Base-by-base conservation (phyloP, 768 basidiomycete species). In the Calocera cornea region DNA sequence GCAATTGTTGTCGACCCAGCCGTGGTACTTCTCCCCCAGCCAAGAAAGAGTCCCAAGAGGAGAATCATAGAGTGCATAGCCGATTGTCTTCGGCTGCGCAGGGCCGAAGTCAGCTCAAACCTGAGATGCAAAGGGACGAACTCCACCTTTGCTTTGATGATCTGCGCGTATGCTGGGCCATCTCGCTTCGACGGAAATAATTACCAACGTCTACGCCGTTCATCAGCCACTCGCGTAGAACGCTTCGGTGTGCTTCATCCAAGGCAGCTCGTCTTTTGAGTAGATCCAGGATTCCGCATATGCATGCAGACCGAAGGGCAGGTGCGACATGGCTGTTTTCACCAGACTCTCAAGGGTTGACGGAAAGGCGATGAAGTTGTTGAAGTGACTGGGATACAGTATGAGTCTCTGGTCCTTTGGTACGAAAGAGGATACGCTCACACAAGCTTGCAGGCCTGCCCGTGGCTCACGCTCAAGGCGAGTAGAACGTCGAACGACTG, bases 1-100 rank as follows among this genome's bases (percentile, higher is more conserved):
- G 7, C 19, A 7, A 24, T 47, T 47, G 44, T 17, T 17, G 44
- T 47, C 44, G 8, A 24, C 16, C 44, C 72, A 70, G 1, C 34
- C 64, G n/a, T 65, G 65, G 65, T 70, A 70, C 34, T 71, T 67
- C 29, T 71, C 71, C n/a, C 73, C 74, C 0, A 75, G 69, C 70
- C 71, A 75, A 8, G 73, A 67, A 2, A 75, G 71, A 19, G 70
- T 65, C 17, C 72, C 74, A 17, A 75, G 65, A 0, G 75, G 75
- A 41, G 68, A 72, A 65, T 74, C 74, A 63, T 70, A 66, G 29
- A 75, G 64, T 17, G 73, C 74, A 33, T 72, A 69, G 12, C 75
- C 74, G 24, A 75, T 71, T 24, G 74, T 71, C 24, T 69, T 69
- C 29, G 73, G 73, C 67, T 74, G 64, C 8, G 17, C n/a, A 68